Evolutionary conservation across 345 rosid genomes (phyloP).

Genomic region (Capsella bursapastoris): DNA sequence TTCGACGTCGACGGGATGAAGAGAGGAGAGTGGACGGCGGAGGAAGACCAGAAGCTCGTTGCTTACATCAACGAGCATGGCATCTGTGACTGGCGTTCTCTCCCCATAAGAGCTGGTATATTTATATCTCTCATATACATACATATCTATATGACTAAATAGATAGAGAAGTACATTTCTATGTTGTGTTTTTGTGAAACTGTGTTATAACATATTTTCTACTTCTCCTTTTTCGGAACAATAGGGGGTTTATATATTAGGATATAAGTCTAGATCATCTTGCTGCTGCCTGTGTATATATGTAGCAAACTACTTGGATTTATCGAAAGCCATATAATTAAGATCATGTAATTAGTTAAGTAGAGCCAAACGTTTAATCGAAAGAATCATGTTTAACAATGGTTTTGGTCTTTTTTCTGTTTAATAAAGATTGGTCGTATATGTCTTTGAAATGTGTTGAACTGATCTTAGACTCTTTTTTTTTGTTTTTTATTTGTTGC

Average conservation of each 20-base stretch:
- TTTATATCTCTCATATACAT: neutral
- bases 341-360: no score
- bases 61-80: constrained; percentile 59
- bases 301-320: no score
- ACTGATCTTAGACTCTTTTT: neutral
- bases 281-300: no score
- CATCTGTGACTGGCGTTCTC: constrained; percentile 68
- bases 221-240: no score
- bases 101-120: constrained; percentile 67
- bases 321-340: no score
- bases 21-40: constrained; percentile 84
- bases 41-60: constrained; percentile 68
- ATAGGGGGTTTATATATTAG: no score
- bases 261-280: no score
- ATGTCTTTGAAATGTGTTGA: neutral
- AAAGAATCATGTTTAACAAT: no score
- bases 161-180: neutral
- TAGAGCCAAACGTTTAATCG: no score
- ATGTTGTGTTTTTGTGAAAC: neutral
- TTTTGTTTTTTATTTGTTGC: neutral
- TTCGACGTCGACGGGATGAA: constrained; percentile 48
- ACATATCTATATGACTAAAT: no score
- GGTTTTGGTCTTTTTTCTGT: no score
- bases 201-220: neutral
- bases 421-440: no score